Evolutionary conservation across 176 grass and related monocot species (phyloP), one percentile per base, ranked within the genome.

Genomic region (Microstegium vimineum): DNA sequence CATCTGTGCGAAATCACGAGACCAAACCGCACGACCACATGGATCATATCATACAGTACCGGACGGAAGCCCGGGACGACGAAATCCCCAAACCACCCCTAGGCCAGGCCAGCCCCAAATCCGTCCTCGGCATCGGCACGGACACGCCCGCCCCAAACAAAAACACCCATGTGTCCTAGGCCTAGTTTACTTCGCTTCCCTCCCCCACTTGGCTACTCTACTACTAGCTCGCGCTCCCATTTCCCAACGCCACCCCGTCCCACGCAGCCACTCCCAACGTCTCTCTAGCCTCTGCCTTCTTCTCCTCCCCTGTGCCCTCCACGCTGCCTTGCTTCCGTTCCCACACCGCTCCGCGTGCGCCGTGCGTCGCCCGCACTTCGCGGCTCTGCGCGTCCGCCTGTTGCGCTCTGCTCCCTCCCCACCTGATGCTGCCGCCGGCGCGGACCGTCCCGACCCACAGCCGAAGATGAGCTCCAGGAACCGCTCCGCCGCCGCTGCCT

Each of bases 211-310:
- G 23, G 10, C 4, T 36, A 36, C 42, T 1, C 40, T 9, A 12
- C 43, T 15, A 0, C 23, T 60, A 23, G 56, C 80, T 80, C n/a
- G 26, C 59, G 32, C 28, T 84, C 82, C 78, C 88, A n/a, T 32
- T 78, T 77, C 54, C 81, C 84, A 65, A 87, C 69, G 66, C 52
- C 70, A 17, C 82, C 42, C 45, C 34, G 47, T 51, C 40, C 71
- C 59, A 63, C 81, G 45, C 42, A 12, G 17, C 60, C 52, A 70
- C 90, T 40, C 54, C 66, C 88, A 95, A 90, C 90, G 90, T 95
- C 93, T 92, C 93, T 92, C 87, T 20, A 56, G 49, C 51, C 51
- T 54, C 49, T 22, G 6, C 28, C 74, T 37, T n/a, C n/a, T n/a
- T n/a, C n/a, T n/a, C n/a, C 32, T 38, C 56, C 59, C 59, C 59